Percentiles rank a stretch among this genome's conserved stretches.
These are phyloP conservation scores for Candida ulmi DNA, from an alignment of 805 yeast genomes.

Conservation along the genomic window DNA sequence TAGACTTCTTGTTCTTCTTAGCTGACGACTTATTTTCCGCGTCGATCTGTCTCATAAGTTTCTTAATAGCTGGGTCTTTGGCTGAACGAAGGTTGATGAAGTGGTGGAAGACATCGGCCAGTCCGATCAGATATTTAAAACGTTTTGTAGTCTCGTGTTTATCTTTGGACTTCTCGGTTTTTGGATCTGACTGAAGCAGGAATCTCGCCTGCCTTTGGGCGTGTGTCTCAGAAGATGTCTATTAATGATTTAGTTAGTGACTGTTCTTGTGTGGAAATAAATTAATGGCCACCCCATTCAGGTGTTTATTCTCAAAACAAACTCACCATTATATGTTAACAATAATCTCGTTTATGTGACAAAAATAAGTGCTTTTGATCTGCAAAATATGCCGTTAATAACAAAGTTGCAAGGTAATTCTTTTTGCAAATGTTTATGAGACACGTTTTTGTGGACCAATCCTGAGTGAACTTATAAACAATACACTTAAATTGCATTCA, in stretches of 20 bases:
- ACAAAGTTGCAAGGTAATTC: too few species aligned
- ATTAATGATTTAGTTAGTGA: neutral
- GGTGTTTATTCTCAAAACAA: neutral
- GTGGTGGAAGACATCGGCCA: constrained; percentile 83
- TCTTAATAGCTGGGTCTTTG: constrained; percentile 67
- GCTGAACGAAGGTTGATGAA: constrained; percentile 79
- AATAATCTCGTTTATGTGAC: too few species aligned
- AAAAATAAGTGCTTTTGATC: too few species aligned
- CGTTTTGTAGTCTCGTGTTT: constrained; percentile 70
- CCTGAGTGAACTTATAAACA: too few species aligned
- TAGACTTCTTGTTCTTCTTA: constrained; percentile 8
- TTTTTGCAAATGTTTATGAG: too few species aligned
- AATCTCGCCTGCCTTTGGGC: constrained; percentile 42
- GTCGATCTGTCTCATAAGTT: constrained; percentile 53
- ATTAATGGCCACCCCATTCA: too few species aligned
- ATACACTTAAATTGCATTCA: too few species aligned
- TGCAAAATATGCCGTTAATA: too few species aligned
- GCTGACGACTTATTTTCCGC: constrained; percentile 36
- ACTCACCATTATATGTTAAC: neutral
- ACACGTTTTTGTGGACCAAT: too few species aligned
- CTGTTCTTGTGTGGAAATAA: neutral
- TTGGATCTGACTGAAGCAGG: constrained; percentile 49
- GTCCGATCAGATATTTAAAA: constrained; percentile 71
- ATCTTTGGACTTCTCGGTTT: constrained; percentile 46
- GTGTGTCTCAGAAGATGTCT: constrained; percentile 19